A percentile compares a stretch with the other conserved stretches of the same genome.
Evolutionary conservation across 768 basidiomycete species (phyloP).

Genomic region (Xerocomellus intermedius): DNA sequence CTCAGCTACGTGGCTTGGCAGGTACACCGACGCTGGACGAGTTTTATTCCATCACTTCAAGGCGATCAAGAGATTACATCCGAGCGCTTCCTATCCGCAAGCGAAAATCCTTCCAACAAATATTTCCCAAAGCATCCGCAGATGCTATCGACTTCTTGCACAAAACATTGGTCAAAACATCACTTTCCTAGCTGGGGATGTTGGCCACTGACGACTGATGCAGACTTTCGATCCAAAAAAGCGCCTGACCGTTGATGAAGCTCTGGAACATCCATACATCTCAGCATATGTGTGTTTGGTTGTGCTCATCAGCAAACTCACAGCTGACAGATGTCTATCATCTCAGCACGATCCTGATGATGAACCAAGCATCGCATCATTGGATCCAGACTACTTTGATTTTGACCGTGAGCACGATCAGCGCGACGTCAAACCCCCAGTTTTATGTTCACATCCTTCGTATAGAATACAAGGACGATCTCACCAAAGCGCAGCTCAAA

Average conservation of each 20-base stretch:
- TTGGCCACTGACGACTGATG: not conserved
- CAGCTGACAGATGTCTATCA: slow-evolving; percentile 3
- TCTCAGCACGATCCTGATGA: slow-evolving; percentile 82
- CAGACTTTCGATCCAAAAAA: slow-evolving; percentile 88
- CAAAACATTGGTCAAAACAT: slow-evolving; percentile 57
- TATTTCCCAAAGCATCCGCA: slow-evolving; percentile 77
- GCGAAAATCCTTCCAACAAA: slow-evolving; percentile 60
- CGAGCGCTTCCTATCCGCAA: slow-evolving; percentile 83
- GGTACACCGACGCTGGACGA: slow-evolving; percentile 87
- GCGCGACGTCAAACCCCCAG: not conserved
- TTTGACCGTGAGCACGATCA: slow-evolving; percentile 65
- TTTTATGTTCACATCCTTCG: slow-evolving; percentile 8
- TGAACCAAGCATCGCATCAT: slow-evolving; percentile 77
- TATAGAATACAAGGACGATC: slow-evolving; percentile 66
- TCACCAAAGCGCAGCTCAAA: slow-evolving; percentile 78
- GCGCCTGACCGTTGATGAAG: slow-evolving; percentile 78
- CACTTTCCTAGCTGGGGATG: slow-evolving; percentile 27
- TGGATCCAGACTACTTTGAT: slow-evolving; percentile 85
- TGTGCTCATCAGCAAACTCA: not conserved
- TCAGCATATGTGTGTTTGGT: slow-evolving; percentile 59
- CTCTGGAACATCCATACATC: slow-evolving; percentile 80
- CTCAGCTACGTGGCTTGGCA: slow-evolving; percentile 28
- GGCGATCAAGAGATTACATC: slow-evolving; percentile 84
- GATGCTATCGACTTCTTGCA: slow-evolving; percentile 72
- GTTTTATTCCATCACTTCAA: slow-evolving; percentile 85